phyloP scores from a whole-genome alignment of 2,329 filamentous ascomycete genomes.

The Ceratocystis ficicola region DNA sequence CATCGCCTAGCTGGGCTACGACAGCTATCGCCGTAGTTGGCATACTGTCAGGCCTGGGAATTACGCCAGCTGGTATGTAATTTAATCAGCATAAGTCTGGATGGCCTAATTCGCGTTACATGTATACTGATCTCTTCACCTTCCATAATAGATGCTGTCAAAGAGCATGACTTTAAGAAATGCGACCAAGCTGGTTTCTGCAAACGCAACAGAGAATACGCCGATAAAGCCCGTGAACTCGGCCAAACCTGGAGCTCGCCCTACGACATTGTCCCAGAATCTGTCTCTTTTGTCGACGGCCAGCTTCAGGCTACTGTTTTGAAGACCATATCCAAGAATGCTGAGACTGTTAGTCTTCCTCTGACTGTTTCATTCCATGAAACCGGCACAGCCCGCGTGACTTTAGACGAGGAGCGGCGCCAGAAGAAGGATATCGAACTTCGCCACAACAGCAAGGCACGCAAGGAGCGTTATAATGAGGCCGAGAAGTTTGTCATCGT shows the following conservation, averaged over 20 bases:
- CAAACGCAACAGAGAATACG: slow-evolving; percentile 82
- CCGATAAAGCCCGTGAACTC: slow-evolving; percentile 57
- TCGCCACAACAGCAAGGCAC: slow-evolving; percentile 66
- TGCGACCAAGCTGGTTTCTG: slow-evolving; percentile 95
- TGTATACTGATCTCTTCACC: background rate
- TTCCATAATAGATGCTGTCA: slow-evolving; percentile 55
- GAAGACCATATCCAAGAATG: slow-evolving; percentile 55
- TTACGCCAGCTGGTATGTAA: slow-evolving; percentile 22
- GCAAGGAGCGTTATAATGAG: slow-evolving; percentile 93
- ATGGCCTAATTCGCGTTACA: background rate
- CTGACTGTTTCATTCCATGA: slow-evolving; percentile 79
- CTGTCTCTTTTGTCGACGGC: slow-evolving; percentile 65
- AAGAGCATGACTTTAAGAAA: slow-evolving; percentile 95
- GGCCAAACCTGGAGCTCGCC: slow-evolving; percentile 64
- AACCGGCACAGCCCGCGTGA: slow-evolving; percentile 76
- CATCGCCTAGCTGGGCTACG: slow-evolving; percentile 16
- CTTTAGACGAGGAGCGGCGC: slow-evolving; percentile 81
- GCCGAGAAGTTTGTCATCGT: slow-evolving; percentile 76
- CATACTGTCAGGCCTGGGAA: slow-evolving; percentile 14
- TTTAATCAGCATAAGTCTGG: background rate
- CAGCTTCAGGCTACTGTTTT: slow-evolving; percentile 68
- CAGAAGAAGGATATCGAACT: slow-evolving; percentile 81
- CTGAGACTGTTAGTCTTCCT: slow-evolving; percentile 64
- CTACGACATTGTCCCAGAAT: slow-evolving; percentile 61
- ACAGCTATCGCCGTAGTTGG: slow-evolving; percentile 18